A percentile compares a stretch with the other conserved stretches of the same genome.
Evolutionary conservation across 805 yeast genomes (phyloP).

Genomic region (Zygoascus tannicola): DNA sequence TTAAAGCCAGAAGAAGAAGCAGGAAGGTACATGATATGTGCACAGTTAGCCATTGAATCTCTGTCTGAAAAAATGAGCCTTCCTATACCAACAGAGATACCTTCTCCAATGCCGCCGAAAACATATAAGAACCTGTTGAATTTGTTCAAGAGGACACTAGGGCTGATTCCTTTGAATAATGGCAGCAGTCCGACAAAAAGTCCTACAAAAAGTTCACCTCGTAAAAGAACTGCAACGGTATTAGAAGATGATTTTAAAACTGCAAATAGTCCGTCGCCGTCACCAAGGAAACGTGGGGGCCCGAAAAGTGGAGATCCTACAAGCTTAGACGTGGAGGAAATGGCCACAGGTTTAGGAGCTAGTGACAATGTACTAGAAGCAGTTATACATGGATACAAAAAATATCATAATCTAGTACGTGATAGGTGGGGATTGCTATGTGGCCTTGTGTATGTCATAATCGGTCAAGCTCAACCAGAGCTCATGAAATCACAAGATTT

Average conservation of each 20-base stretch:
- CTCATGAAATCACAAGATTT: conserved; percentile 6
- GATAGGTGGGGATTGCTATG: conserved; percentile 29
- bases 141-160: conserved; percentile 14
- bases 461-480: conserved; percentile 25
- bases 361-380: conserved; percentile 16
- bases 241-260: not conserved
- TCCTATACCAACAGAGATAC: conserved; percentile 10
- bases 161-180: conserved; percentile 2
- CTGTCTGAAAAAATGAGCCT: conserved; percentile 8
- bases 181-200: conserved; percentile 5
- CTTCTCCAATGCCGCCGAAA: conserved; percentile 19
- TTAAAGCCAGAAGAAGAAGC: conserved; percentile 20
- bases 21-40: conserved; percentile 17
- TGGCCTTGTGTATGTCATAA: conserved; percentile 24
- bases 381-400: conserved; percentile 21
- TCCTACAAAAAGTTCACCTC: not conserved
- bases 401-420: conserved; percentile 25
- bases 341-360: conserved; percentile 15
- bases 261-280: conserved; percentile 5
- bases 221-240: not conserved
- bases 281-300: conserved; percentile 15
- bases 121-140: conserved; percentile 13
- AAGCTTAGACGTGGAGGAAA: conserved; percentile 10
- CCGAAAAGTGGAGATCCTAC: conserved; percentile 18
- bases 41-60: conserved; percentile 19